Conservation (phyloP, 2,329 filamentous ascomycete genomes). For the Trichoderma harzianum region DNA sequence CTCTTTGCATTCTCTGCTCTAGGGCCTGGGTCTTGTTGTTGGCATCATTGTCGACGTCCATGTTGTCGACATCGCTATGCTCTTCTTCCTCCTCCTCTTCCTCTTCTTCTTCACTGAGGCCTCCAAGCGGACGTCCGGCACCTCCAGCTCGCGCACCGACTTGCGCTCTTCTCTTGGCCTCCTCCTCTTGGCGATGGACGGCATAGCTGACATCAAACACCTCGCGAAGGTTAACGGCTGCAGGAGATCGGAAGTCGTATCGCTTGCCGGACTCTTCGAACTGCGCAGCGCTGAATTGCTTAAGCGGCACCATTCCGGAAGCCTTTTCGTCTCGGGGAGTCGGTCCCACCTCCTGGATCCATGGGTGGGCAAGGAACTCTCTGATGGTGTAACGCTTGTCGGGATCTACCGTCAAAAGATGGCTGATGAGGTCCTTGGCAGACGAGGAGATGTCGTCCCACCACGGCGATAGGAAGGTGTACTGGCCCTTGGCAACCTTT, state of each 20-base stretch:
- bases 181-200: slow-evolving; percentile 94
- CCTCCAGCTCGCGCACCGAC: slow-evolving; percentile 68
- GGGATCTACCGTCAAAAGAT: slow-evolving; percentile 90
- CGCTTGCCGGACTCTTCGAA: slow-evolving; percentile 61
- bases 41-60: slow-evolving; percentile 26
- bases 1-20: slow-evolving; percentile 82
- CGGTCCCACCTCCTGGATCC: slow-evolving; percentile 69
- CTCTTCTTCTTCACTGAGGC: slow-evolving; percentile 64
- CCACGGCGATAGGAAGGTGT: slow-evolving; percentile 97
- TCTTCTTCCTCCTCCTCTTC: slow-evolving; percentile 68
- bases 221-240: slow-evolving; percentile 90
- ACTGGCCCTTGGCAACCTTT: slow-evolving; percentile 95
- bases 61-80: slow-evolving; percentile 54
- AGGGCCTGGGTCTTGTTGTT: slow-evolving; percentile 61
- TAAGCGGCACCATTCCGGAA: slow-evolving; percentile 41
- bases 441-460: slow-evolving; percentile 98
- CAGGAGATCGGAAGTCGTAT: slow-evolving; percentile 91
- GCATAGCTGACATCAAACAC: slow-evolving; percentile 99
- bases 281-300: slow-evolving; percentile 55
- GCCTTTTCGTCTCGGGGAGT: slow-evolving; percentile 59
- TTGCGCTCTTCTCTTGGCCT: slow-evolving; percentile 86
- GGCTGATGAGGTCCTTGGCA: slow-evolving; percentile 89
- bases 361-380: slow-evolving; percentile 91
- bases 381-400: slow-evolving; percentile 92
- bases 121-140: slow-evolving; percentile 53